Evolutionary conservation across 75 land plant genomes (phyloP).

Genomic region (Picea sitchensis): DNA sequence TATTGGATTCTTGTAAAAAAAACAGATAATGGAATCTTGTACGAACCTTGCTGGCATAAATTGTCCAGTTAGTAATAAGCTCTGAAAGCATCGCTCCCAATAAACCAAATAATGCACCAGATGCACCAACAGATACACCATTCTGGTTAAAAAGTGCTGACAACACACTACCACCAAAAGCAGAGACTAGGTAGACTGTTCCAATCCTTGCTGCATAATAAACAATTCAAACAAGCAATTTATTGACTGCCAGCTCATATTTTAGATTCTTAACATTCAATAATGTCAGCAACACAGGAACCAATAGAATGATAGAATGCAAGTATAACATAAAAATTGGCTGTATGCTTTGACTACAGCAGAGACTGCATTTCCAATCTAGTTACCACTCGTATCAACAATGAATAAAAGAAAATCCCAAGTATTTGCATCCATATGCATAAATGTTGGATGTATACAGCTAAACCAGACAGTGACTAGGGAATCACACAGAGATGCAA

Average conservation of each 20-base stretch:
- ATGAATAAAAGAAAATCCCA: neutral
- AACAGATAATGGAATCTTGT: neutral
- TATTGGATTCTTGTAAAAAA: neutral
- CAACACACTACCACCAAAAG: conserved; percentile 85
- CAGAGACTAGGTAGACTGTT: conserved; percentile 68
- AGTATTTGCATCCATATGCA: neutral
- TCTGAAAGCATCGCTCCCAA: conserved; percentile 91
- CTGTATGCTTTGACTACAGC: neutral
- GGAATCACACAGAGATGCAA: neutral
- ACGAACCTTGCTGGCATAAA: conserved; percentile 76
- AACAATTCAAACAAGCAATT: conserved; percentile 3
- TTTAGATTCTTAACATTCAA: neutral
- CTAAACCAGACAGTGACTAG: neutral
- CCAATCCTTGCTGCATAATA: conserved; percentile 56
- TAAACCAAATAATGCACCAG: conserved; percentile 93
- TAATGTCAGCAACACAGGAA: neutral
- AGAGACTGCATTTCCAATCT: neutral
- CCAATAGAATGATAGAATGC: neutral
- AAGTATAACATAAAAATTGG: neutral
- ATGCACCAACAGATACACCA: conserved; percentile 91
- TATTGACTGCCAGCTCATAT: neutral
- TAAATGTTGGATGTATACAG: neutral
- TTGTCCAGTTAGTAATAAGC: conserved; percentile 91
- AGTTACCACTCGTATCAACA: neutral
- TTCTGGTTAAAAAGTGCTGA: conserved; percentile 77